Base-by-base conservation (phyloP, 805 yeast species). In the Myxozyma lipomycoides region DNA sequence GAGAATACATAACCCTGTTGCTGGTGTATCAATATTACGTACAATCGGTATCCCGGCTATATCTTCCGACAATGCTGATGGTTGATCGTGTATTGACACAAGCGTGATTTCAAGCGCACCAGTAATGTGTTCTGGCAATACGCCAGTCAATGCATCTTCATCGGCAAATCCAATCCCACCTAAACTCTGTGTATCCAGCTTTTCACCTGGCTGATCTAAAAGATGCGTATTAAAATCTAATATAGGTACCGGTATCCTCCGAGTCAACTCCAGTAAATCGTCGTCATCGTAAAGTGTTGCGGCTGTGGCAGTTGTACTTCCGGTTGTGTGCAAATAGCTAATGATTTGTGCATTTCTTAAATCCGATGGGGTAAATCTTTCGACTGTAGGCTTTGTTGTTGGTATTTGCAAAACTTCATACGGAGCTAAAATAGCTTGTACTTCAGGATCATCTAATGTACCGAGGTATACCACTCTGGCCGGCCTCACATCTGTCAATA, bases 401-500 rank as follows among this genome's bases (percentile, higher is more conserved):
- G 38, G 18, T 35, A 35, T n/a, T 7, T 15, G 19, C 21, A n/a
- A 35, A 7, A 35, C 15, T 7, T 10, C 19, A 15, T 12, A 35
- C 18, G 6, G 38, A 52, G 52, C 21, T 57, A 56, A n/a, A 50
- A 58, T 51, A 55, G 67, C 19, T 45, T 48, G n/a, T 61, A 66
- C 55, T 61, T 59, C 39, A 9, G 38, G 2, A 58, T 64, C 70
- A n/a, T 73, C 64, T 28, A 25, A 24, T 21, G 57, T 45, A n/a
- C 80, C 78, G 49, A 89, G 62, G 48, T 81, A 75, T 0, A 85
- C 65, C 22, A 86, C 63, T 53, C 78, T 74, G 0, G 83, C 76
- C 0, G 95, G 86, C 23, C 71, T 67, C 1, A 78, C 65, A 7
- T 65, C 51, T 0, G 60, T 52, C 45, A 59, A 43, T 1, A 84